A percentile compares a stretch with the other conserved stretches of the same genome.
These are phyloP conservation scores for Litsea cubeba DNA, from an alignment of 164 flowering plant genomes.

Conservation along the genomic window DNA sequence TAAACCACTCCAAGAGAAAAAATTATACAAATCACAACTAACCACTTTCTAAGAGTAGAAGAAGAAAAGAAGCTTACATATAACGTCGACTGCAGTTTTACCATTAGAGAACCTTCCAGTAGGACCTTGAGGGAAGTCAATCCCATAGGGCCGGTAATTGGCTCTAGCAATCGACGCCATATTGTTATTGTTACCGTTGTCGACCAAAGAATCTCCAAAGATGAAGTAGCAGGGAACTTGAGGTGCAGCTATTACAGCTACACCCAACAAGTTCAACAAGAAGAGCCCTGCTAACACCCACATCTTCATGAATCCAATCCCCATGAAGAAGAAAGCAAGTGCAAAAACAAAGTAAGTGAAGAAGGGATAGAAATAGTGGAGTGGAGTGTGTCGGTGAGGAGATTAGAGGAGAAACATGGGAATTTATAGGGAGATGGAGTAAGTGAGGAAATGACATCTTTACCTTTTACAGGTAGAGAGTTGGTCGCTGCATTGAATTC, in stretches of 20 bases:
- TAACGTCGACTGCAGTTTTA: constrained; percentile 46
- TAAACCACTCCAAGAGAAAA: neutral
- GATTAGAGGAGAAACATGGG: neutral
- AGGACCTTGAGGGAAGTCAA: constrained; percentile 55
- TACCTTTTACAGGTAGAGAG: constrained; percentile 3
- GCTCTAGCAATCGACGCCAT: constrained; percentile 47
- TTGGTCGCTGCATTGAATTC: constrained; percentile 3
- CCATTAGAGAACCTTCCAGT: constrained; percentile 40
- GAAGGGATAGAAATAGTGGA: neutral
- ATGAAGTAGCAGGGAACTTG: constrained; percentile 47
- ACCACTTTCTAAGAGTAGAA: neutral
- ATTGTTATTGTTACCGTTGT: constrained; percentile 62
- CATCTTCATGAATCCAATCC: neutral
- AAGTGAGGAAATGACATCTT: neutral
- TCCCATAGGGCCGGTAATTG: constrained; percentile 65
- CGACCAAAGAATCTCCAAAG: constrained; percentile 75
- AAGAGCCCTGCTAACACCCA: neutral
- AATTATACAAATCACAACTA: neutral
- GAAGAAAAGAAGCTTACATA: constrained; percentile 24
- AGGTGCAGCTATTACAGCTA: neutral
- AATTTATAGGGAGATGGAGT: neutral
- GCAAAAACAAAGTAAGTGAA: too few species aligned
- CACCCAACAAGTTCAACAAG: neutral
- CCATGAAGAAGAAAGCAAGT: neutral
- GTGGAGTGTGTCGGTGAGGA: neutral